Evolutionary conservation across 2,329 filamentous ascomycete genomes (phyloP), one percentile per base, ranked within the genome.

Genomic region (Trichoderma koningiopsis): DNA sequence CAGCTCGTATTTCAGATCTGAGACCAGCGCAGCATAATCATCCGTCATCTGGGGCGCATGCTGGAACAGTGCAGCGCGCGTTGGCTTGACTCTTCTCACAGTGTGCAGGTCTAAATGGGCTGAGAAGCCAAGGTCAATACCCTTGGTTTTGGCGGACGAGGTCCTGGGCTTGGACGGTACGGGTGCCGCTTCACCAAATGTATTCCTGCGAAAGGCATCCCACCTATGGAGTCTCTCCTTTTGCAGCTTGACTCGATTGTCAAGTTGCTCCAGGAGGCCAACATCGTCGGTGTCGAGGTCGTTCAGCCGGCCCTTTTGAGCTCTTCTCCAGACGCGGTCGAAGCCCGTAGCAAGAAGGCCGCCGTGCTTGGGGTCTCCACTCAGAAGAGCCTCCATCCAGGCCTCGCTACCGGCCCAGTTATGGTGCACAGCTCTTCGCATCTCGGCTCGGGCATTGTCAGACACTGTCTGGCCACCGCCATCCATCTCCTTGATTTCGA

Each of bases 351-450:
- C 85, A 16, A 97, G 77, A n/a, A 96, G 81, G 70, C 92, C 91
- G 37, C 83, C 86, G 31, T 82, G 82, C 2, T 83, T 80, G 8
- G 82, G 82, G 57, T 92, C 90, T 2, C 92, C 92, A 62, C 90
- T 84, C 0, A 96, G 77, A 24, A 97, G 81, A 2, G 88, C 84
- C 59, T 92, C 86, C 74, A 92, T 85, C 90, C 93, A 95, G 68
- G 88, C 86, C 70, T 90, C 87, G 74, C 90, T 88, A 2, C 93
- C 94, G 16, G 92, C 84, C 94, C 94, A 97, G 73, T 93, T 92
- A 71, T 89, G 89, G 43, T 86, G 84, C 35, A 94, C 81, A 2
- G 86, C 84, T 53, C 86, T 87, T 73, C 89, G 85, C 68, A 93
- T 81, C 49, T 87, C 81, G 0, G 78, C 73, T 56, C 81, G 83